phyloP scores from a whole-genome alignment of 371 early-diverging fungal genomes.

The Zychaea mexicana region DNA sequence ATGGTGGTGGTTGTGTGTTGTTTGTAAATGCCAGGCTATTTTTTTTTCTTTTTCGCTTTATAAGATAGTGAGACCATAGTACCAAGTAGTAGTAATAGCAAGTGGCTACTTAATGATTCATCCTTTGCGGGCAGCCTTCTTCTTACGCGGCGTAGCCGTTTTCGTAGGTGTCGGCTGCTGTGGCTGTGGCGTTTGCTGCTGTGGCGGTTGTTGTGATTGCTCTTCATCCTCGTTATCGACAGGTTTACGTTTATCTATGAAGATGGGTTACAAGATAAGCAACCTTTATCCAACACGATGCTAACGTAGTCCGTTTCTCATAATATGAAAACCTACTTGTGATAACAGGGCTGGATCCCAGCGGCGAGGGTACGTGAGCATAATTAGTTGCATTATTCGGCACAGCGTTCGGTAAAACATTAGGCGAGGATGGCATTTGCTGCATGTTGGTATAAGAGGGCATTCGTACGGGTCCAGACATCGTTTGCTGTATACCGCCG shows the following conservation, averaged over 20 bases:
- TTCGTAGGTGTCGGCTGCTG: neutral
- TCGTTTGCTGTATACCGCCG: neutral
- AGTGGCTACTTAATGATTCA: too few species aligned
- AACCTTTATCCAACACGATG: neutral
- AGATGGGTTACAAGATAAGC: neutral
- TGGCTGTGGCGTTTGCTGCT: neutral
- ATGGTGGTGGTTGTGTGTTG: neutral
- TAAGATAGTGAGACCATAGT: too few species aligned
- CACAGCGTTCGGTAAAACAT: constrained; percentile 7
- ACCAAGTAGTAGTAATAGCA: too few species aligned
- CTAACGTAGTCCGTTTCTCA: neutral
- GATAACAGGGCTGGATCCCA: constrained; percentile 8
- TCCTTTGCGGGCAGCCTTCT: neutral
- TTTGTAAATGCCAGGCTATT: neutral
- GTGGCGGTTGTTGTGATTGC: neutral
- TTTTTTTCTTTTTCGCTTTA: neutral
- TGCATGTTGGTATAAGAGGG: constrained; percentile 2
- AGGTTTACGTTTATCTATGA: constrained; percentile 9
- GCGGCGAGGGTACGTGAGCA: constrained; percentile 6
- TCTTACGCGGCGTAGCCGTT: neutral
- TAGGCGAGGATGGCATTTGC: neutral
- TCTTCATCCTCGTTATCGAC: neutral
- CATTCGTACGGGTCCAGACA: neutral
- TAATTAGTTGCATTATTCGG: constrained; percentile 2
- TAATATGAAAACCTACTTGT: neutral